These are phyloP conservation scores for Amaranthus cruentus DNA, from an alignment of 148 eudicot genomes.

Conservation along the genomic window DNA sequence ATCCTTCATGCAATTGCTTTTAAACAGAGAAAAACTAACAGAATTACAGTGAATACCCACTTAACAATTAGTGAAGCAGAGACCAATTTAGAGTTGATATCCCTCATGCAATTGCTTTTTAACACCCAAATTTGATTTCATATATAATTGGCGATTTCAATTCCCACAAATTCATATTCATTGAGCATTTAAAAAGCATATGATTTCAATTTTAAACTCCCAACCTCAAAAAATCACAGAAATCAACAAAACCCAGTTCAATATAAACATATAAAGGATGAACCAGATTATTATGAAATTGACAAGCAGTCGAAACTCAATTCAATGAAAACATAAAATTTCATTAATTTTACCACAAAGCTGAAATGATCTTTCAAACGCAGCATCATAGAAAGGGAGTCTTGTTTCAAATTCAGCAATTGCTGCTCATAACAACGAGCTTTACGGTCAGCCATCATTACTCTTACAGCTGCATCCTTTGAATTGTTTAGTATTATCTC, in stretches of 20 bases:
- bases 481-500: constrained; percentile 58
- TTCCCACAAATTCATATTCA: neutral
- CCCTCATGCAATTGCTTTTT: neutral
- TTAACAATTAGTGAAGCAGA: neutral
- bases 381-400: constrained; percentile 46
- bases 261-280: neutral
- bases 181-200: neutral
- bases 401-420: constrained; percentile 34
- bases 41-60: neutral
- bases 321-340: neutral
- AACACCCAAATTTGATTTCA: neutral
- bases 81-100: neutral
- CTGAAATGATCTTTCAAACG: constrained; percentile 40
- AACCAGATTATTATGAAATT: neutral
- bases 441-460: constrained; percentile 51
- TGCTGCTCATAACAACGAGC: constrained; percentile 41
- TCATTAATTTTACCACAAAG: constrained; percentile 32
- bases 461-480: constrained; percentile 67
- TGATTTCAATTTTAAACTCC: neutral
- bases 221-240: too few relatives aligned
- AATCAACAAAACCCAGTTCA: constrained; percentile 1
- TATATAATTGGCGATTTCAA: neutral
- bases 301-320: neutral
- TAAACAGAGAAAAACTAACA: neutral
- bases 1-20: too few relatives aligned